Percentiles rank a stretch among this genome's conserved stretches.
phyloP scores from a whole-genome alignment of 345 rosid genomes.

The Geranium rotundifolium region DNA sequence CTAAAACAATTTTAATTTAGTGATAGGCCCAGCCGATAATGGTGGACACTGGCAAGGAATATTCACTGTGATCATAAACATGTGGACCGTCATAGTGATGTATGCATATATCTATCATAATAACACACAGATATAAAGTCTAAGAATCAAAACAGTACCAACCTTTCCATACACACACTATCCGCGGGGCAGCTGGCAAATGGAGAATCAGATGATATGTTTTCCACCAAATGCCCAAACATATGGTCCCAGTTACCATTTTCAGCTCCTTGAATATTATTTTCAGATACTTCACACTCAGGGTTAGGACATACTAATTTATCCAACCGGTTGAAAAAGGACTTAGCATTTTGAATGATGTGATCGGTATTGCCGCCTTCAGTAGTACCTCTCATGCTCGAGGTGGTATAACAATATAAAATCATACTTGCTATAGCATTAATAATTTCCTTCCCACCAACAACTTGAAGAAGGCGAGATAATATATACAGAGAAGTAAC shows the following conservation, averaged over 20 bases:
- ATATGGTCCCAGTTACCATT: slow-evolving; percentile 13
- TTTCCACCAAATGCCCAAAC: slow-evolving; percentile 9
- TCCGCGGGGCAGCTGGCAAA: slow-evolving; percentile 8
- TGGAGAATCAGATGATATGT: slow-evolving; percentile 14
- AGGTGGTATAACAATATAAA: slow-evolving; percentile 30
- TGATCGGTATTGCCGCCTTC: slow-evolving; percentile 12
- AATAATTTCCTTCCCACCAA: slow-evolving; percentile 37
- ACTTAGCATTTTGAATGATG: slow-evolving; percentile 7
- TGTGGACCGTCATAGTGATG: neutral
- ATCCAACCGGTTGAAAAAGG: slow-evolving; percentile 20
- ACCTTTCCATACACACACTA: slow-evolving; percentile 28
- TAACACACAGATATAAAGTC: neutral
- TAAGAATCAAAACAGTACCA: slow-evolving; percentile 6
- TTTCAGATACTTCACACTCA: slow-evolving; percentile 20
- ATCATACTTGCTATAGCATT: slow-evolving; percentile 29
- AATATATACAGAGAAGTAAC: slow-evolving; percentile 44
- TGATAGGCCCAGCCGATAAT: neutral
- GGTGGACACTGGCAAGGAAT: neutral
- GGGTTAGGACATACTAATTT: slow-evolving; percentile 13
- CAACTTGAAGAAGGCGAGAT: slow-evolving; percentile 48
- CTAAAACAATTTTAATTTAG: neutral
- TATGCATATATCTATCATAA: neutral
- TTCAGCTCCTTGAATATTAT: slow-evolving; percentile 14
- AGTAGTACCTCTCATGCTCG: slow-evolving; percentile 12
- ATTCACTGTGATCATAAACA: neutral